Conservation (phyloP, 2,329 filamentous ascomycete species). For the Aureobasidium sp. region DNA sequence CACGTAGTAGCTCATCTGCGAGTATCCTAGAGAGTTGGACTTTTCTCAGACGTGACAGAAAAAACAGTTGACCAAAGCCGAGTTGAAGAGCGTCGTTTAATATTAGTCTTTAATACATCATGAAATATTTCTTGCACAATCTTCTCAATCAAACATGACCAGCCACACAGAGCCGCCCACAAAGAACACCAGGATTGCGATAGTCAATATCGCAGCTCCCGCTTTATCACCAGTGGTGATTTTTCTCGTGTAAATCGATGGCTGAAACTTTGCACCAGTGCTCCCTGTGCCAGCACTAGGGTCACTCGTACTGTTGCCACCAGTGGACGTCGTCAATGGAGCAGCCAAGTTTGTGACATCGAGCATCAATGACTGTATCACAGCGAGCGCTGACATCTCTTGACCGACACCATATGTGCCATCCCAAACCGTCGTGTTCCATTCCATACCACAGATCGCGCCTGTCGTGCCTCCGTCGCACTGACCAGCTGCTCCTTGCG, state of each 20-base stretch:
- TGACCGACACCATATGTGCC: constrained; percentile 44
- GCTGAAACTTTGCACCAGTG: neutral
- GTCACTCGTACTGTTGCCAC: constrained; percentile 15
- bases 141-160: neutral
- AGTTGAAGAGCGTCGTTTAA: too few relatives aligned
- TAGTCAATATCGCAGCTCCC: constrained; percentile 60
- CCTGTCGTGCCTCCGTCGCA: constrained; percentile 41
- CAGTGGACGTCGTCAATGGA: constrained; percentile 13
- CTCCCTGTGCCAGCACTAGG: constrained; percentile 13
- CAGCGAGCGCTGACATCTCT: constrained; percentile 48
- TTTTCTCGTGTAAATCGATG: constrained; percentile 1
- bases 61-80: too few relatives aligned
- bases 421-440: constrained; percentile 36
- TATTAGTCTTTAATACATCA: neutral
- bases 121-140: neutral
- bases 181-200: constrained; percentile 40
- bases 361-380: constrained; percentile 29
- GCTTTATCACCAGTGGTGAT: constrained; percentile 56
- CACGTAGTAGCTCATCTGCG: too few relatives aligned
- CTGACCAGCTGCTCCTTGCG: constrained; percentile 45
- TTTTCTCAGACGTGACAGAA: too few relatives aligned
- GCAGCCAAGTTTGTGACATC: neutral
- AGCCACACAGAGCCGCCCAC: neutral
- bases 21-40: too few relatives aligned
- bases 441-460: constrained; percentile 33